phyloP scores from a whole-genome alignment of 495 filamentous ascomycete genomes.

The Penicillium ucsense region DNA sequence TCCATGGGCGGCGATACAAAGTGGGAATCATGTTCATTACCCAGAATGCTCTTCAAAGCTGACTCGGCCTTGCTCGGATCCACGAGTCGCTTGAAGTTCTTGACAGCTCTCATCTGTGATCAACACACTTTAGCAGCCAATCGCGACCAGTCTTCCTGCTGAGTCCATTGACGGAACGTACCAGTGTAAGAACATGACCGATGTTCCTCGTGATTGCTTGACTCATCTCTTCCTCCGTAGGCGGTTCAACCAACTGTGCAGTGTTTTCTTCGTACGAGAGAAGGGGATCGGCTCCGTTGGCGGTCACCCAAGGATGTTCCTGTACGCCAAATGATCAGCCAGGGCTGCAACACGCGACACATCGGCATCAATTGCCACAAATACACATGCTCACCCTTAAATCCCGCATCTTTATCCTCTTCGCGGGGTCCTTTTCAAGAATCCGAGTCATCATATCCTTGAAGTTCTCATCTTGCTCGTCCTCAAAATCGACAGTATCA shows the following conservation, averaged over 20 bases:
- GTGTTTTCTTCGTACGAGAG: constrained; percentile 82
- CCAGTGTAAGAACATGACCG: constrained; percentile 71
- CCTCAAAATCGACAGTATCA: constrained; percentile 41
- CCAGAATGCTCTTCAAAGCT: constrained; percentile 48
- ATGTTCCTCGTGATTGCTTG: constrained; percentile 85
- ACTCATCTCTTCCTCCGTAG: constrained; percentile 83
- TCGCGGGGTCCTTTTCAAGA: constrained; percentile 66
- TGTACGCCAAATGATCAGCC: constrained; percentile 22
- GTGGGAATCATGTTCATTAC: constrained; percentile 37
- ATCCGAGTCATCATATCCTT: constrained; percentile 57
- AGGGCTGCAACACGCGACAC: background rate
- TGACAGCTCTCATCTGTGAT: constrained; percentile 78
- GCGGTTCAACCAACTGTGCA: constrained; percentile 61
- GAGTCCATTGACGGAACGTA: constrained; percentile 32
- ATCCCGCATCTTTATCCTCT: constrained; percentile 71
- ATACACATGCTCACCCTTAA: constrained; percentile 56
- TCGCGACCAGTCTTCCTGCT: too few relatives aligned
- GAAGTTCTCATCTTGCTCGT: constrained; percentile 47
- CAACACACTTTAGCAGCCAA: background rate
- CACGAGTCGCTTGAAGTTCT: constrained; percentile 65
- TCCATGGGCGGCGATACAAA: constrained; percentile 49
- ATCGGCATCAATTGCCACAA: too few relatives aligned
- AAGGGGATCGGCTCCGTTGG: constrained; percentile 66
- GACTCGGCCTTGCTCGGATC: constrained; percentile 35
- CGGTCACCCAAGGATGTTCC: constrained; percentile 94